phyloP scores from a whole-genome alignment of 768 basidiomycete species.

The Termitomyces sp. region DNA sequence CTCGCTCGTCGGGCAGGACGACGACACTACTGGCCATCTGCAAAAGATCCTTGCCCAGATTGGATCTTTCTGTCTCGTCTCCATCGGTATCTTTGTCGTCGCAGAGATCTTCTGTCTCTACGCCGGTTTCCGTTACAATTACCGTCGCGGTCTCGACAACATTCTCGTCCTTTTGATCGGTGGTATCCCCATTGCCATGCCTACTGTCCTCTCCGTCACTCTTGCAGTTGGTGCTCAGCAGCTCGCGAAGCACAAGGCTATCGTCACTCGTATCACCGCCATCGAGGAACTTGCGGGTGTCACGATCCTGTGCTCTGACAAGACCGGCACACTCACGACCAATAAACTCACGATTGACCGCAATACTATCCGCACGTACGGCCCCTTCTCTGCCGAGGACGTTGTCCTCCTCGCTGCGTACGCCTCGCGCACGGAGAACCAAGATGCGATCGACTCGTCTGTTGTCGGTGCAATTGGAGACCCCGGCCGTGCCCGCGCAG shows the following conservation, averaged over 20 bases:
- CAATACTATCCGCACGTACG: conserved; percentile 87
- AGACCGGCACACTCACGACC: conserved; percentile 97
- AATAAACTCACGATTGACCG: conserved; percentile 99
- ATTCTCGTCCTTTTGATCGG: conserved; percentile 98
- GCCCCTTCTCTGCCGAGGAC: conserved; percentile 82
- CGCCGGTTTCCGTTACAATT: conserved; percentile 83
- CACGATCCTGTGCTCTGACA: conserved; percentile 98
- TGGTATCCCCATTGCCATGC: conserved; percentile 99
- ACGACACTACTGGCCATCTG: conserved; percentile 96
- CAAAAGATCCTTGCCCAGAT: conserved; percentile 98
- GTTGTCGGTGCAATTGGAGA: conserved; percentile 80
- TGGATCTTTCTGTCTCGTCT: conserved; percentile 94
- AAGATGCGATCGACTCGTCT: conserved; percentile 92
- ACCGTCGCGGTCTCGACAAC: conserved; percentile 94
- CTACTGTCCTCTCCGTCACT: conserved; percentile 95
- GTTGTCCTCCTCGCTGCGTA: conserved; percentile 93
- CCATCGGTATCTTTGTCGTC: conserved; percentile 93
- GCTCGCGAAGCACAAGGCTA: conserved; percentile 98
- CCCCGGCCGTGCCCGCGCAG: conserved; percentile 68
- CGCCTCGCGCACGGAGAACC: conserved; percentile 97
- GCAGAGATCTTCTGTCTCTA: conserved; percentile 94
- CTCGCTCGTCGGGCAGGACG: conserved; percentile 94
- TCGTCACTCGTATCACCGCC: conserved; percentile 98
- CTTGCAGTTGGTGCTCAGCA: conserved; percentile 99
- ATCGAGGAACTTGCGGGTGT: conserved; percentile 98